Evolutionary conservation across 2,329 filamentous ascomycete species (phyloP).

Genomic region (Zarea fungicola): DNA sequence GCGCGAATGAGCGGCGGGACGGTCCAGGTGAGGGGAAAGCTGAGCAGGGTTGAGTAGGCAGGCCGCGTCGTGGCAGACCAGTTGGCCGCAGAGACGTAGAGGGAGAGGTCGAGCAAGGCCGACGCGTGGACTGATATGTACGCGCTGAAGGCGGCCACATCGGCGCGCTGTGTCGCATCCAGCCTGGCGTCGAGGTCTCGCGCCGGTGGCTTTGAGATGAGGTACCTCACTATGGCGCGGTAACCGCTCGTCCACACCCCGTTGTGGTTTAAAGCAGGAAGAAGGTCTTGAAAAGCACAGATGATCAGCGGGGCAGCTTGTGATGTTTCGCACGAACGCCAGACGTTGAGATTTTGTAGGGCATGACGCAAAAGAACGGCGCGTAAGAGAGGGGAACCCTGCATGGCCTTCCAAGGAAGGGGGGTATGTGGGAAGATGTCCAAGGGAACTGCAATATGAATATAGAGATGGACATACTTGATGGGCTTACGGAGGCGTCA

Average conservation of each 20-base stretch:
- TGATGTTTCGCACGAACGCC: conserved; percentile 9
- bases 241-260: conserved; percentile 56
- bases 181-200: conserved; percentile 36
- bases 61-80: conserved; percentile 73
- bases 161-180: conserved; percentile 36
- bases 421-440: background rate
- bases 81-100: conserved; percentile 88
- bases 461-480: conserved; percentile 46
- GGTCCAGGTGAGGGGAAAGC: conserved; percentile 85
- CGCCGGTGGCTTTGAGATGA: conserved; percentile 36
- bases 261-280: conserved; percentile 50
- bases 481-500: conserved; percentile 65
- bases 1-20: conserved; percentile 69
- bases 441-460: background rate
- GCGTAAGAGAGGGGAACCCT: conserved; percentile 14
- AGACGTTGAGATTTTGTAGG: conserved; percentile 7
- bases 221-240: conserved; percentile 53
- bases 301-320: conserved; percentile 6
- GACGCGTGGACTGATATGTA: conserved; percentile 72
- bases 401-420: background rate
- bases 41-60: conserved; percentile 72
- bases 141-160: conserved; percentile 51
- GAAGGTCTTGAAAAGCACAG: conserved; percentile 36
- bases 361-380: background rate
- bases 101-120: conserved; percentile 74